Evolutionary conservation across 1,139 yeast genomes (phyloP).

Genomic region (Taphrina flavorubra): DNA sequence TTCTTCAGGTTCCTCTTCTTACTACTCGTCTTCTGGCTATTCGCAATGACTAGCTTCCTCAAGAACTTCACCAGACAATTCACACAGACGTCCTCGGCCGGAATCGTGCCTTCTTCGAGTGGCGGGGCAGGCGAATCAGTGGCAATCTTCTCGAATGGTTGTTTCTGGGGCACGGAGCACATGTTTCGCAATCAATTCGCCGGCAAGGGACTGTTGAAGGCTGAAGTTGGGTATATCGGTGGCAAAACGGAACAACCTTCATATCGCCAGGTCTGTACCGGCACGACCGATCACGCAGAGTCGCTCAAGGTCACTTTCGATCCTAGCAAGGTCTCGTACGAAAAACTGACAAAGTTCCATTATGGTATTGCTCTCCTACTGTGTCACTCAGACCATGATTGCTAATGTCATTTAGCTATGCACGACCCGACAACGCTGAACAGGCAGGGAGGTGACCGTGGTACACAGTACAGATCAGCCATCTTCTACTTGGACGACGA

Average conservation of each 20-base stretch:
- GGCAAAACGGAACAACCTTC: slow-evolving; percentile 64
- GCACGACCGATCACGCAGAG: slow-evolving; percentile 70
- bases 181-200: slow-evolving; percentile 72
- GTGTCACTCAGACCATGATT: neutral
- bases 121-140: slow-evolving; percentile 30
- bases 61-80: slow-evolving; percentile 34
- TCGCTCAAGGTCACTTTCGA: slow-evolving; percentile 81
- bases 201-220: slow-evolving; percentile 70
- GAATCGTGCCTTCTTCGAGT: slow-evolving; percentile 30
- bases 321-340: slow-evolving; percentile 64
- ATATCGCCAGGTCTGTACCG: slow-evolving; percentile 77
- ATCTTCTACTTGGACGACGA: slow-evolving; percentile 66
- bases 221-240: slow-evolving; percentile 89
- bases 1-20: neutral
- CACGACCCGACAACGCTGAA: slow-evolving; percentile 74
- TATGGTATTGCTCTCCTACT: slow-evolving; percentile 56
- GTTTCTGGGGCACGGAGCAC: slow-evolving; percentile 87
- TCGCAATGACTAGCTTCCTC: slow-evolving; percentile 40
- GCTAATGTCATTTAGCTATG: slow-evolving; percentile 53
- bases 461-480: slow-evolving; percentile 84
- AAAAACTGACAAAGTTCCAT: slow-evolving; percentile 77
- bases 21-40: slow-evolving; percentile 3
- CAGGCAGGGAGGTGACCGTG: slow-evolving; percentile 80
- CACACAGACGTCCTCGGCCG: slow-evolving; percentile 36
- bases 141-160: slow-evolving; percentile 73